These are phyloP conservation scores for Xylaria castorea DNA, from an alignment of 495 filamentous ascomycete genomes.

Conservation along the genomic window DNA sequence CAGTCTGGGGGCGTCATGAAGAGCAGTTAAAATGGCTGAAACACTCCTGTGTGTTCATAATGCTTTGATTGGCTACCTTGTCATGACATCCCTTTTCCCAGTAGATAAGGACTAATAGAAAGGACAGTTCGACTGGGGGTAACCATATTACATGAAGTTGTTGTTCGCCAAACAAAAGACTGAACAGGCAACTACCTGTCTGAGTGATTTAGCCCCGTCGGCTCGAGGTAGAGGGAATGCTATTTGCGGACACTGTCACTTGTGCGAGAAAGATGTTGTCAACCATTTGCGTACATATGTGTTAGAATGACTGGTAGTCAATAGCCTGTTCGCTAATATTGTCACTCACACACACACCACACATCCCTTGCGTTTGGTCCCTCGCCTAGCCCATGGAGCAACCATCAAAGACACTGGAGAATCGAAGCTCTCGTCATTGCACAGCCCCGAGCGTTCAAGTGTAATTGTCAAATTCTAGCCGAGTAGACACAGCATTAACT, in stretches of 20 bases:
- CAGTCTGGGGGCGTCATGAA: not conserved
- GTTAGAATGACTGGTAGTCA: not conserved
- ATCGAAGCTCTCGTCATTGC: not conserved
- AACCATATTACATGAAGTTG: not conserved
- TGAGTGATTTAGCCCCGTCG: not conserved
- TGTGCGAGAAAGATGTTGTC: not conserved
- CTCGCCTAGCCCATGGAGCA: not conserved
- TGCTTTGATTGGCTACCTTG: slow-evolving; percentile 13
- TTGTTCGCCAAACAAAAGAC: not conserved
- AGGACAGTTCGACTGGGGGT: not conserved
- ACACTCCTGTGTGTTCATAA: not conserved
- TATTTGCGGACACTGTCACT: slow-evolving; percentile 2
- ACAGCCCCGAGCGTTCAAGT: not conserved
- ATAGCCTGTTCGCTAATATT: not conserved
- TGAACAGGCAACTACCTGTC: not conserved
- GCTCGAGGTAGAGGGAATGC: not conserved
- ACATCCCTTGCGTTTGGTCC: not conserved
- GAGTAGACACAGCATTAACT: not conserved
- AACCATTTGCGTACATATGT: not conserved
- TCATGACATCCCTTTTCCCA: not conserved
- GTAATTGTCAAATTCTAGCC: not conserved
- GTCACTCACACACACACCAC: not conserved
- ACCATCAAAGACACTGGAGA: not conserved
- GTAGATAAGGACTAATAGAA: not conserved
- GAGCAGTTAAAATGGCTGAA: not conserved